phyloP scores from a whole-genome alignment of 108 stramenopile genomes.

The Bacterosira constricta region DNA sequence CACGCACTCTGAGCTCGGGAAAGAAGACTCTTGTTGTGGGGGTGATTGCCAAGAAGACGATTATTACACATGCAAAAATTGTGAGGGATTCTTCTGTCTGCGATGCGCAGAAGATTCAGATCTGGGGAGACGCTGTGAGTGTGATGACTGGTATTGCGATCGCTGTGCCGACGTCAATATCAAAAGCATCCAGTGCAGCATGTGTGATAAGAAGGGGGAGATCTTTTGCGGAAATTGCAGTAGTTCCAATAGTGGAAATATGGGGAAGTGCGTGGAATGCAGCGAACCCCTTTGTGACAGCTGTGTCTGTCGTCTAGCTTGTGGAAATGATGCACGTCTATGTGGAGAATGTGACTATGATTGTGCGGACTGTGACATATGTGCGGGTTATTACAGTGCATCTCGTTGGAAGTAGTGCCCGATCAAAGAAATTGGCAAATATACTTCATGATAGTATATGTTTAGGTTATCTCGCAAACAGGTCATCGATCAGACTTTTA shows the following conservation, averaged over 20 bases:
- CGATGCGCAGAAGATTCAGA: slow-evolving; percentile 2
- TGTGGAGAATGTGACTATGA: slow-evolving; percentile 9
- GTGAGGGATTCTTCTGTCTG: slow-evolving; percentile 1
- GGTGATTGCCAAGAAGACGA: not conserved
- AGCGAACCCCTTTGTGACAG: slow-evolving; percentile 3
- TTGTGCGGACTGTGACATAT: slow-evolving; percentile 8
- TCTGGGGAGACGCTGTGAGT: slow-evolving; percentile 2
- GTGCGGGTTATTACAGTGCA: no score
- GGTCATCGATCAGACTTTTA: no score
- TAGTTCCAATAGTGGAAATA: not conserved
- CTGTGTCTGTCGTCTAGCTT: slow-evolving; percentile 5
- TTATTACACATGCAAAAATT: not conserved
- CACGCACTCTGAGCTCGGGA: not conserved
- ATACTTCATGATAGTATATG: no score
- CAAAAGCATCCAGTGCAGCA: not conserved
- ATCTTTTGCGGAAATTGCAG: not conserved
- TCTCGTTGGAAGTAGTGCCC: no score
- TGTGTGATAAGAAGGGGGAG: not conserved
- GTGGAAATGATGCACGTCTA: slow-evolving; percentile 13
- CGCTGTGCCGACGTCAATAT: slow-evolving; percentile 4
- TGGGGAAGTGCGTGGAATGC: slow-evolving; percentile 1
- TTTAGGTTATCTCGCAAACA: no score
- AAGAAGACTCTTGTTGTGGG: not conserved
- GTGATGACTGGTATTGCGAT: slow-evolving; percentile 1
- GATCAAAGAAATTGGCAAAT: no score